A percentile compares a stretch with the other conserved stretches of the same genome.
Evolutionary conservation across 140 eudicot species (phyloP).

Genomic region (Erigeron philadelphicus): DNA sequence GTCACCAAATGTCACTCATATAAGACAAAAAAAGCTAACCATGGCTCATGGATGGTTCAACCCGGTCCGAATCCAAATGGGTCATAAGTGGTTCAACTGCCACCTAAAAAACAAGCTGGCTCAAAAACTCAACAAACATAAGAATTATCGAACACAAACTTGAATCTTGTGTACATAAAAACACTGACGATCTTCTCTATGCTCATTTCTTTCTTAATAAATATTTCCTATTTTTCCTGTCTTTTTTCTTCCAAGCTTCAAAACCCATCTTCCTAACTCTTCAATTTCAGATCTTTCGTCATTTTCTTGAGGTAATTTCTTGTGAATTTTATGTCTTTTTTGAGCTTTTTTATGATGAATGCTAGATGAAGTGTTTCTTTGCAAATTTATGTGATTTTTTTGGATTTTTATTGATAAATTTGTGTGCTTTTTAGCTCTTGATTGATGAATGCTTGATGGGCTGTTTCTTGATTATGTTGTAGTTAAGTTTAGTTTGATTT

Average conservation of each 20-base stretch:
- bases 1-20: constrained; percentile 17
- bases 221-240: neutral
- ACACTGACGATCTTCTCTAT: constrained; percentile 44
- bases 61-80: constrained; percentile 2
- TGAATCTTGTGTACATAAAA: constrained; percentile 24
- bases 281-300: constrained; percentile 32
- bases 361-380: neutral
- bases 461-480: neutral
- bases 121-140: constrained; percentile 12
- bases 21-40: neutral
- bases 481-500: neutral
- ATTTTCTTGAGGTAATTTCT: constrained; percentile 22
- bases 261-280: constrained; percentile 9
- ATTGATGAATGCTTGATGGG: neutral
- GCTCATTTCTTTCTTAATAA: constrained; percentile 20
- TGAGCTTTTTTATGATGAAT: neutral
- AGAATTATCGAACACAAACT: constrained; percentile 30
- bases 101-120: constrained; percentile 24
- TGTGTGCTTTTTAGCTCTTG: constrained; percentile 12
- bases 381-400: neutral
- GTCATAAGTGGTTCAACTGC: constrained; percentile 18
- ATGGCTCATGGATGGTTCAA: constrained; percentile 17
- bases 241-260: constrained; percentile 8
- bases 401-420: no score
- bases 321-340: neutral